These are phyloP conservation scores for Penicillium hordei DNA, from an alignment of 2,329 filamentous ascomycete species.

Conservation along the genomic window DNA sequence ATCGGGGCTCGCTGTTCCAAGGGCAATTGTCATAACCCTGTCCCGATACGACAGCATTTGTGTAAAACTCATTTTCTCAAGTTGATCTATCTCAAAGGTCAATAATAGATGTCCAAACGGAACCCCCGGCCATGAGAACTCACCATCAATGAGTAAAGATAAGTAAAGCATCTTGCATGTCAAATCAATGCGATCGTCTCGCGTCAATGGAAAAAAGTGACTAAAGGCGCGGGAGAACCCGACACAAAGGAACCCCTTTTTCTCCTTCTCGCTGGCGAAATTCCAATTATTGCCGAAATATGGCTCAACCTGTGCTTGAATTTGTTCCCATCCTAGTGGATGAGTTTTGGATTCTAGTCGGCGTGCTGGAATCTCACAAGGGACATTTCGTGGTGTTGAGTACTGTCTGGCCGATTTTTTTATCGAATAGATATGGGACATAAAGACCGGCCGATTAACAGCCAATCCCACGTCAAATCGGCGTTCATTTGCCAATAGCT, in stretches of 20 bases:
- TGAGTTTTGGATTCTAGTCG: conserved; percentile 17
- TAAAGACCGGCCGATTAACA: not conserved
- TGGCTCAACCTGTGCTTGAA: conserved; percentile 19
- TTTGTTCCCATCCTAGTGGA: conserved; percentile 15
- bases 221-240: conserved; percentile 21
- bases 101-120: not conserved
- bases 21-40: conserved; percentile 11
- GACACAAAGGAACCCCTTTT: conserved; percentile 12
- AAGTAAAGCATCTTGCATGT: conserved; percentile 21
- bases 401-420: not conserved
- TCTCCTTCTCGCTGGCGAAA: conserved; percentile 17
- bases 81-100: conserved; percentile 14
- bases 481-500: not conserved
- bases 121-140: not conserved
- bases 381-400: conserved; percentile 2
- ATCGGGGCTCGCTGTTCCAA: conserved; percentile 6
- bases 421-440: not conserved
- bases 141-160: conserved; percentile 21
- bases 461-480: not conserved
- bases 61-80: conserved; percentile 20
- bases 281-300: conserved; percentile 17
- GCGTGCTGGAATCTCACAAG: conserved; percentile 6
- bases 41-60: conserved; percentile 19
- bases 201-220: conserved; percentile 15
- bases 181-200: conserved; percentile 15